phyloP scores from a whole-genome alignment of 2,329 filamentous ascomycete species.

The Monilinia vaccinii-corymbosi region DNA sequence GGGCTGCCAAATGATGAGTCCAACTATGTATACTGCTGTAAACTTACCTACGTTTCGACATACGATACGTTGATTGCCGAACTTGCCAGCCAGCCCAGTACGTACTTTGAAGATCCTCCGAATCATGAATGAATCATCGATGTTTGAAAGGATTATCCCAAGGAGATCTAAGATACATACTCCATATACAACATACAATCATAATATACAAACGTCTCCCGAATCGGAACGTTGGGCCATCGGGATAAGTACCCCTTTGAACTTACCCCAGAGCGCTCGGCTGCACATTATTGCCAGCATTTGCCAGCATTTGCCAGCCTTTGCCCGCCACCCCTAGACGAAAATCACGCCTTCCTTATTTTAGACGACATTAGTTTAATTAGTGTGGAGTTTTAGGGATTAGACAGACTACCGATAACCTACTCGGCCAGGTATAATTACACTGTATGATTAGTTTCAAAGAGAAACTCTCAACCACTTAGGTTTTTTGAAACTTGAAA shows the following conservation, averaged over 20 bases:
- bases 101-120: no score
- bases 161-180: not conserved
- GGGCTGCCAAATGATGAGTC: not conserved
- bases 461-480: not conserved
- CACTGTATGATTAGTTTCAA: not conserved
- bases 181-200: no score
- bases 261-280: slow-evolving; percentile 3
- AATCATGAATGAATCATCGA: not conserved
- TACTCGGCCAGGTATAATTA: no score
- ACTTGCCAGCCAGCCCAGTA: not conserved
- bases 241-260: slow-evolving; percentile 1
- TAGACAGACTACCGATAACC: not conserved
- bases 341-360: slow-evolving; percentile 1
- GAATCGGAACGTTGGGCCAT: not conserved
- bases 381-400: no score
- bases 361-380: not conserved
- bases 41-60: not conserved
- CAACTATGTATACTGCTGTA: not conserved
- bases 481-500: not conserved
- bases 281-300: not conserved
- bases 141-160: not conserved
- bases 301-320: not conserved
- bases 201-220: not conserved
- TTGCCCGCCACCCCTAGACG: not conserved
- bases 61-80: not conserved